These are phyloP conservation scores for Fusarium nanum DNA, from an alignment of 2,329 filamentous ascomycete species.

Conservation along the genomic window DNA sequence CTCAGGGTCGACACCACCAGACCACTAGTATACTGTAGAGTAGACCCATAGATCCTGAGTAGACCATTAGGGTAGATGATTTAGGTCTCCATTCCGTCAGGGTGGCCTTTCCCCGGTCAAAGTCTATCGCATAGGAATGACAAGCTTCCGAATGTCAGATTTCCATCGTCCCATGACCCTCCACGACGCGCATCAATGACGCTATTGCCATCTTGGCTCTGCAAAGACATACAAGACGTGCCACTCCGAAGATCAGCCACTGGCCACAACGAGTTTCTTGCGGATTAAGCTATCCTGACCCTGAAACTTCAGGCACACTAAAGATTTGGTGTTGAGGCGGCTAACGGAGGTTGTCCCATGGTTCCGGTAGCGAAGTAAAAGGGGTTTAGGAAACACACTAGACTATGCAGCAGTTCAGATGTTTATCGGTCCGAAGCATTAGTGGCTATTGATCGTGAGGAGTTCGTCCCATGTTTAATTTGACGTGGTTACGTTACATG, in stretches of 20 bases:
- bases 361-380: not conserved
- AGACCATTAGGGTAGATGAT: not conserved
- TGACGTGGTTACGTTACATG: not conserved
- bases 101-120: too few relatives aligned
- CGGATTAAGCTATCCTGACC: not conserved
- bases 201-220: not conserved
- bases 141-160: not conserved
- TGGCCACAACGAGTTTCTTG: fast-evolving
- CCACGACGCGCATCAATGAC: not conserved
- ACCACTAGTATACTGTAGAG: too few relatives aligned
- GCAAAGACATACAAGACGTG: too few relatives aligned
- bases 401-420: fast-evolving
- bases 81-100: not conserved
- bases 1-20: not conserved
- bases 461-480: not conserved
- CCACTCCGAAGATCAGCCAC: not conserved
- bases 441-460: not conserved
- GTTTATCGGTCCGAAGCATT: too few relatives aligned
- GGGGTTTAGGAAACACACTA: too few relatives aligned
- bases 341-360: not conserved
- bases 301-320: not conserved
- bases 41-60: not conserved
- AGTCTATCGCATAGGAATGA: not conserved
- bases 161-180: not conserved
- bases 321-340: fast-evolving